phyloP scores from a whole-genome alignment of 2,329 filamentous ascomycete species.

The Leptographium lundbergii region DNA sequence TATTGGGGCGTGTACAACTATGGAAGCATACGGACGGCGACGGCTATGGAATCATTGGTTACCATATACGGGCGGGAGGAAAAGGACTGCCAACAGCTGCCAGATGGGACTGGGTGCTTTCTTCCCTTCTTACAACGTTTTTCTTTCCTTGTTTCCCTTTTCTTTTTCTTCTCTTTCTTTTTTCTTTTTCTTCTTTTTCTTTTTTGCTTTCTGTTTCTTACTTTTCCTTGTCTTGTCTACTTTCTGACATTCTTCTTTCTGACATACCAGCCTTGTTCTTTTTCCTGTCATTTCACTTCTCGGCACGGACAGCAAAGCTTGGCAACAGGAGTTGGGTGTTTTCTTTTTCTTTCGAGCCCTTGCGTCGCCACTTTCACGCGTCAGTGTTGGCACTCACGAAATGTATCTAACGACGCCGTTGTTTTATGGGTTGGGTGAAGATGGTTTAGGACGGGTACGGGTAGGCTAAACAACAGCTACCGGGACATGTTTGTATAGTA shows the following conservation, averaged over 20 bases:
- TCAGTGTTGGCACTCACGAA: background rate
- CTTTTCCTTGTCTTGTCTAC: background rate
- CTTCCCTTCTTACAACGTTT: background rate
- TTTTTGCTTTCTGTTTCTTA: background rate
- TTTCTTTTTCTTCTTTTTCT: background rate
- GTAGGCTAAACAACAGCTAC: background rate
- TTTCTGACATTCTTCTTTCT: background rate
- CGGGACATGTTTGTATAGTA: background rate
- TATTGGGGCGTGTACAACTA: background rate
- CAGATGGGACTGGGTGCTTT: background rate
- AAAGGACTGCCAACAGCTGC: background rate
- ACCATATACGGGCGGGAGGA: background rate
- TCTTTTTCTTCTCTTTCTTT: background rate
- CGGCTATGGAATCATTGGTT: background rate
- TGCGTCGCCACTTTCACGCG: background rate
- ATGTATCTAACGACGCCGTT: background rate
- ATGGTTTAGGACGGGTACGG: background rate
- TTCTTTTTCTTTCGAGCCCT: background rate
- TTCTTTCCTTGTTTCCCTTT: background rate
- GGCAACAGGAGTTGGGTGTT: background rate
- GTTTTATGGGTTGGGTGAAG: background rate
- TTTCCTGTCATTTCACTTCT: background rate
- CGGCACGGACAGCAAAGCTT: background rate
- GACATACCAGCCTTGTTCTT: background rate
- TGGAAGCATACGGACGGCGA: background rate